Base-by-base conservation (phyloP, 805 yeast species). In the Allodekkera sacchari region DNA sequence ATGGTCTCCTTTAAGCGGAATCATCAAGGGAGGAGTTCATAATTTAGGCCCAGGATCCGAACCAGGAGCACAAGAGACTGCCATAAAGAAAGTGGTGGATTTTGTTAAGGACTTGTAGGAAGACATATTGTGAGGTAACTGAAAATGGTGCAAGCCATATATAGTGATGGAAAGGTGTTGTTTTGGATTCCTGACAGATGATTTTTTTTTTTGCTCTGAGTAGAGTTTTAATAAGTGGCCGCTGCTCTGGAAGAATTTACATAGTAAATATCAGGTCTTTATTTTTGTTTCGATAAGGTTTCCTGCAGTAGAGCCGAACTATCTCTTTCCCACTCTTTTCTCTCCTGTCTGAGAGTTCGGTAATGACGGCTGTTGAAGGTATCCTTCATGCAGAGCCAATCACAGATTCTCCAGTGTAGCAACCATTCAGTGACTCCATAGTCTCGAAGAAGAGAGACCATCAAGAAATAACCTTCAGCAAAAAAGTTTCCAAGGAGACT, bases 371-470 rank as follows among this genome's bases (percentile, higher is more conserved):
- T 36, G 29, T 42, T 36, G 34, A 68, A 70, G 2, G 82, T 64
- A 50, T 81, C 92, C 46, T 78, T 79, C 30, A 80, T 49, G 49
- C 64, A 63, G 33, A 77, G 65, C 25, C 44, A 48, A 27, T 66
- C 61, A 7, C 72, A 64, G 5, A 83, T 49, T n/a, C 61, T 65
- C 71, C 80, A 71, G 22, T 56, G 53, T 19, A 87, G 59, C 5
- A 79, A 54, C 78, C 81, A 73, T 36, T 74, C 74, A 5, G 81
- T 61, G 1, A 85, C 33, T 1, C 95, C 95, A 12, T 71, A 43
- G 34, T 76, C 83, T 39, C 96, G 66, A 5, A 72, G 55, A 6
- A 78, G 36, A 0, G 73, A 59, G 4, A 71, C 68, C 1, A 66
- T 50, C 4, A 67, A 37, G 45, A 72, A 82, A 60, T 79, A 85